Evolutionary conservation across 495 filamentous ascomycete species (phyloP), one percentile per base, ranked within the genome.

Genomic region (Echria macrotheca): DNA sequence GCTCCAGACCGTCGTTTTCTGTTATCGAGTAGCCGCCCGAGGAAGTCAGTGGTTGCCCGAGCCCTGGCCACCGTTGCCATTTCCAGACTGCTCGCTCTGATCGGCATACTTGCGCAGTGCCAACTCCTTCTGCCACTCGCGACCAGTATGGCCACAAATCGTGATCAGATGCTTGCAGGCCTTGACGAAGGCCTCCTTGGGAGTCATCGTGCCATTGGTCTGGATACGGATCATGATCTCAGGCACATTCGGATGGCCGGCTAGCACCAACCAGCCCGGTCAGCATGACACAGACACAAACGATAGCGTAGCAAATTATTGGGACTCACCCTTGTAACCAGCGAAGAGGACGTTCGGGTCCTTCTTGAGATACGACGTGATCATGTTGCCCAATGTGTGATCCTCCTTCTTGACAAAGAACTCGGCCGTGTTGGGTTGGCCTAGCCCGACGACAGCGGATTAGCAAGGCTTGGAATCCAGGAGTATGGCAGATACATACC

Each of bases 341-440:
- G 89, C 82, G 69, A 95, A 93, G 52, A 80, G 67, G 48, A 97
- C 87, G 61, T 95, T 80, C 9, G 76, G 71, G 43, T 83, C 83
- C 61, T 87, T 82, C 58, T 88, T 76, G 37, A 97, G 85, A 51
- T 87, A 86, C 44, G 83, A 78, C 47, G 82, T 79, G 33, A 99
- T 78, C 50, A 97, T 76, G 63, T 97, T 96, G 49, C 82, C 93
- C 36, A 99, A 77, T 1, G 94, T 97, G 68, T 97, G 93, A 63
- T 99, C 94, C 63, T 99, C 94, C 68, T 95, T 96, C 65, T 88
- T 83, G 70, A 99, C 85, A 44, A 83, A 85, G 73, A 99, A 97
- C 63, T 95, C 85, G 14, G 89, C 84, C 56, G 81, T 75, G 72
- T 94, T 78, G 57, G 91, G 73, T 78, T 83, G 86, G 52, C 91